Conservation (phyloP, 148 eudicot species). For the Arbutus unedo region DNA sequence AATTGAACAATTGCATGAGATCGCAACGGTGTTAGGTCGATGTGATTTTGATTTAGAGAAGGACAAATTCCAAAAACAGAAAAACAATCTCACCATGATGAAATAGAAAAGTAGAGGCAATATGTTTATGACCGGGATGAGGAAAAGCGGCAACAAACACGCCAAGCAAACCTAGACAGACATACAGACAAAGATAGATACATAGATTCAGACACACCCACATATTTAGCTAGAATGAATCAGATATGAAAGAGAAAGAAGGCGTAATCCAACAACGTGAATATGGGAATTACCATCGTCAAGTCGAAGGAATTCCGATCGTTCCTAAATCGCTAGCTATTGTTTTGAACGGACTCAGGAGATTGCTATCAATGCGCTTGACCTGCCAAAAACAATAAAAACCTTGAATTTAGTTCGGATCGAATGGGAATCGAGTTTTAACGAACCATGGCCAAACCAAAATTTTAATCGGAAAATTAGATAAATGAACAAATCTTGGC, state of each 20-base stretch:
- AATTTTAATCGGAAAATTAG: no score
- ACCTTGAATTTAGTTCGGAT: no score
- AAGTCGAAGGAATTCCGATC: neutral
- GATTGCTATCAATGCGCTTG: neutral
- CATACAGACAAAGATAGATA: neutral
- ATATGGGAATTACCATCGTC: slow-evolving; percentile 7
- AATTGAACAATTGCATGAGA: neutral
- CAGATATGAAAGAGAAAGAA: neutral
- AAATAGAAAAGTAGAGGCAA: slow-evolving; percentile 15
- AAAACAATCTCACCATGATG: slow-evolving; percentile 5
- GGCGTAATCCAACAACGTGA: neutral
- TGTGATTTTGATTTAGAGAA: neutral
- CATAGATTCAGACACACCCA: neutral
- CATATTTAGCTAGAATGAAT: neutral
- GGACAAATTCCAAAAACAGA: neutral
- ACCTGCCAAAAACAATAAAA: neutral
- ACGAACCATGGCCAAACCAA: neutral
- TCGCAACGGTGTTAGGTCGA: neutral
- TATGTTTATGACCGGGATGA: slow-evolving; percentile 18
- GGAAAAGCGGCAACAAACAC: slow-evolving; percentile 21
- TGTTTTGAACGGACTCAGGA: neutral
- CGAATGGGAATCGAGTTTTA: neutral
- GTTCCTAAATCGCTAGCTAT: neutral
- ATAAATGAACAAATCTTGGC: no score
- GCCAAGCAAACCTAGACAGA: slow-evolving; percentile 17